phyloP scores from a whole-genome alignment of 2,329 filamentous ascomycete species.

The Aspergillus quadrilineatus region DNA sequence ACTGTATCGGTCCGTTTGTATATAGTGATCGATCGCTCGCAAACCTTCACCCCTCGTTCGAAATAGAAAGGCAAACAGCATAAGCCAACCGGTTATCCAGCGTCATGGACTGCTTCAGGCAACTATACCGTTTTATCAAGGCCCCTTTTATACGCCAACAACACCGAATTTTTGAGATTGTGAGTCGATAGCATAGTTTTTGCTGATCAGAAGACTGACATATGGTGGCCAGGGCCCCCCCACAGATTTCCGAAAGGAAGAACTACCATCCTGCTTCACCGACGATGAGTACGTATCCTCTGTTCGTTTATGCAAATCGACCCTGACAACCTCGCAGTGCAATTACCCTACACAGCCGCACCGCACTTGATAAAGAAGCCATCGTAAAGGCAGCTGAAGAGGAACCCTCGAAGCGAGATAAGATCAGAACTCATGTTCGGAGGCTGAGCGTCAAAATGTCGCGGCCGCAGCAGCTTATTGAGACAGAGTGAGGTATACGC shows the following conservation, averaged over 20 bases:
- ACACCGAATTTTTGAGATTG: slow-evolving; percentile 37
- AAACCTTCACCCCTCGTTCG: slow-evolving; percentile 5
- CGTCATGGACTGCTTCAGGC: slow-evolving; percentile 39
- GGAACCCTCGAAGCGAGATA: slow-evolving; percentile 30
- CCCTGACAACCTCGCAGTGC: slow-evolving; percentile 35
- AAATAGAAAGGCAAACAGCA: neutral
- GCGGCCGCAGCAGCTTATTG: slow-evolving; percentile 20
- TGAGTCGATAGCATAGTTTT: slow-evolving; percentile 18
- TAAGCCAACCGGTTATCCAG: neutral
- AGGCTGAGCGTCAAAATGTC: slow-evolving; percentile 30
- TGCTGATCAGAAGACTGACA: neutral
- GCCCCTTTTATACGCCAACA: slow-evolving; percentile 32
- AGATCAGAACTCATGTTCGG: slow-evolving; percentile 31
- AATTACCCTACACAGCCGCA: slow-evolving; percentile 35
- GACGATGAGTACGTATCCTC: slow-evolving; percentile 39
- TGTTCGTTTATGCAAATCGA: slow-evolving; percentile 7
- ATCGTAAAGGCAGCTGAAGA: slow-evolving; percentile 26
- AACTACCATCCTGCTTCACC: slow-evolving; percentile 39
- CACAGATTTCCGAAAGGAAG: slow-evolving; percentile 46
- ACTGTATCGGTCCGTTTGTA: slow-evolving; percentile 16
- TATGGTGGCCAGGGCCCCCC: slow-evolving; percentile 36
- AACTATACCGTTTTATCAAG: slow-evolving; percentile 35
- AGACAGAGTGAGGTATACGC: slow-evolving; percentile 9
- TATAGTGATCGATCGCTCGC: slow-evolving; percentile 13
- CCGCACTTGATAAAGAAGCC: slow-evolving; percentile 31